Base-by-base conservation (phyloP, 2,329 filamentous ascomycete genomes). In the Tothia fuscella region DNA sequence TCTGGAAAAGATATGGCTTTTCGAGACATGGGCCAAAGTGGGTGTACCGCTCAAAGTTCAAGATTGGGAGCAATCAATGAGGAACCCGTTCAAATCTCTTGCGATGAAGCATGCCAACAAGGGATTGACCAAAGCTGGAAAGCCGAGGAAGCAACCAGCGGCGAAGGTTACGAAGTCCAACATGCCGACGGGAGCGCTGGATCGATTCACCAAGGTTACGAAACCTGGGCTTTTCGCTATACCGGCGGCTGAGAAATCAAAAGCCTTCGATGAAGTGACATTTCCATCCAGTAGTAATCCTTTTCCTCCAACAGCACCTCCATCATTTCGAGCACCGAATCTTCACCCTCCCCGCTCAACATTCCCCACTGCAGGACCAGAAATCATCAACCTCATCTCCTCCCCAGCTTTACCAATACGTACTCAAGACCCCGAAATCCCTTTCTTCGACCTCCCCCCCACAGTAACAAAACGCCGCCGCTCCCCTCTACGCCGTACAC, bases 1-100 rank as follows among this genome's bases (percentile, higher is more conserved):
- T 21, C 64, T 76, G 1, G 75, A 83, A 30, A 73, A 80, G 48
- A 57, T 72, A 7, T 89, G 83, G 83, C 60, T 88, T 5, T 67
- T 81, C 17, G 75, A 80, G 49, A 68, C 71, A 0, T 66, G 83
- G 40, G 72, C 76, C 4, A 74, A 70, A 43, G 56, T 79, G 3
- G 81, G 82, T 0, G 69, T 79, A 42, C 81, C 81, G 3, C 60
- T 77, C 2, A 72, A 72, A 21, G 71, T 83, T 0, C 67, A 78
- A 48, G 72, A 74, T 31, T 88, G 80, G 71, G 73, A 83, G 50
- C 66, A 63, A 17, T 53, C 47, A n/a, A 46, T 52, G 10, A 44
- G 49, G 14, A 50, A 54, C 39, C 51, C 56, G 2, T 17, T 20
- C 12, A 19, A 31, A 21, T 13, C 34, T 12, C 4, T 34, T 12